Percentiles rank a stretch among this genome's conserved stretches.
Evolutionary conservation across 257 asterid species (phyloP).

Genomic region (Asclepias syriaca): DNA sequence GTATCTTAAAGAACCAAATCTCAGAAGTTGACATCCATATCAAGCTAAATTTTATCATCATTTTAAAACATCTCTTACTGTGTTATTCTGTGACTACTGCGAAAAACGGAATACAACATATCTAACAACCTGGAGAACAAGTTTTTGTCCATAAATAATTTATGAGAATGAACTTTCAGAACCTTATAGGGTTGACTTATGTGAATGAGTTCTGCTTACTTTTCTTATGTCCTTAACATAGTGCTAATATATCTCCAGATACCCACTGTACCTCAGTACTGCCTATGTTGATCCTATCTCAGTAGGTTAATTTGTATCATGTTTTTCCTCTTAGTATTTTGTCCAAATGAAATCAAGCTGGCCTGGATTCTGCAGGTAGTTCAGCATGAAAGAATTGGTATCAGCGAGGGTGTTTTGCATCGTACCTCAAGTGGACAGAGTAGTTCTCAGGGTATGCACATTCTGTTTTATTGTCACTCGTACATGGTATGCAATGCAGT

Average conservation of each 20-base stretch:
- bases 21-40: not conserved
- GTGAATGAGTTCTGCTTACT: not conserved
- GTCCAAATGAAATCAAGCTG: slow-evolving; percentile 9
- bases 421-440: slow-evolving; percentile 16
- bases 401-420: slow-evolving; percentile 25
- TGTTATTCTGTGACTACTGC: not conserved
- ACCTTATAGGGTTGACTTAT: not conserved
- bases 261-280: no score
- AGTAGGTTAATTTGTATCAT: not conserved
- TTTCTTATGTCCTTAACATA: no score
- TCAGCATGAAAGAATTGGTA: slow-evolving; percentile 29
- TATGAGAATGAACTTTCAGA: not conserved
- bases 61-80: not conserved
- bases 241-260: no score
- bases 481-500: not conserved
- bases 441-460: slow-evolving; percentile 8
- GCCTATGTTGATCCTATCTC: not conserved
- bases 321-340: not conserved
- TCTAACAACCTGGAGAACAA: not conserved
- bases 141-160: not conserved
- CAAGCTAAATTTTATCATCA: not conserved
- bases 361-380: slow-evolving; percentile 37
- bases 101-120: not conserved
- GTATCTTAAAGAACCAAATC: not conserved
- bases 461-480: not conserved